phyloP scores from a whole-genome alignment of 441 rosid species.

The Biscutella laevigata region DNA sequence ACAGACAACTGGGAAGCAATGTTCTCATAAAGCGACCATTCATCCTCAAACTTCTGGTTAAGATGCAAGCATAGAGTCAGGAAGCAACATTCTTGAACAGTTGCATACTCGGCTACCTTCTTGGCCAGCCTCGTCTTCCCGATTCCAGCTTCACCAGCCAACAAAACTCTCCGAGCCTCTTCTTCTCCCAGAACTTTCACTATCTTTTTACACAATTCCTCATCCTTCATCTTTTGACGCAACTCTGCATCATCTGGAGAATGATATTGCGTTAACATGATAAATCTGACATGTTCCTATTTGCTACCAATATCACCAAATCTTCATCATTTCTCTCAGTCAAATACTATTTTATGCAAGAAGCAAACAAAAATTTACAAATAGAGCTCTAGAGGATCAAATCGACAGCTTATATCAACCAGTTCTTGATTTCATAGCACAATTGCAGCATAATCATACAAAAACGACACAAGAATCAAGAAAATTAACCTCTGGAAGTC shows the following conservation, averaged over 20 bases:
- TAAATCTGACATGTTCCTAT: no score
- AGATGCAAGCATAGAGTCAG: constrained; percentile 33
- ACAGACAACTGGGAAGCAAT: constrained; percentile 39
- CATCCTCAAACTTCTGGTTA: constrained; percentile 16
- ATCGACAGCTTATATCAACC: no score
- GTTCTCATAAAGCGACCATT: constrained; percentile 20
- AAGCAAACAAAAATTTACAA: no score
- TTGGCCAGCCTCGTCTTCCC: constrained; percentile 54
- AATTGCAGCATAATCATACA: no score
- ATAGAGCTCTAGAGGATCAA: no score
- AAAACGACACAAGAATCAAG: no score
- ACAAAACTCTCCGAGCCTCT: constrained; percentile 8
- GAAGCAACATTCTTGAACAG: not conserved
- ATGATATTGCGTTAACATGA: no score
- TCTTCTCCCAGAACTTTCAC: not conserved
- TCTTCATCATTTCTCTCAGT: no score
- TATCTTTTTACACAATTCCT: not conserved
- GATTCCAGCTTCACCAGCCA: constrained; percentile 34
- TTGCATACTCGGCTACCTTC: constrained; percentile 7
- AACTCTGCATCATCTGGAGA: not conserved
- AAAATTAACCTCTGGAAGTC: no score
- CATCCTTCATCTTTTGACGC: not conserved
- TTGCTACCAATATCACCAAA: no score
- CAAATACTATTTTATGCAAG: no score
- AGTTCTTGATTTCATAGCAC: no score